Evolutionary conservation across 2,329 filamentous ascomycete genomes (phyloP).

Genomic region (Tolypocladium capitatum): DNA sequence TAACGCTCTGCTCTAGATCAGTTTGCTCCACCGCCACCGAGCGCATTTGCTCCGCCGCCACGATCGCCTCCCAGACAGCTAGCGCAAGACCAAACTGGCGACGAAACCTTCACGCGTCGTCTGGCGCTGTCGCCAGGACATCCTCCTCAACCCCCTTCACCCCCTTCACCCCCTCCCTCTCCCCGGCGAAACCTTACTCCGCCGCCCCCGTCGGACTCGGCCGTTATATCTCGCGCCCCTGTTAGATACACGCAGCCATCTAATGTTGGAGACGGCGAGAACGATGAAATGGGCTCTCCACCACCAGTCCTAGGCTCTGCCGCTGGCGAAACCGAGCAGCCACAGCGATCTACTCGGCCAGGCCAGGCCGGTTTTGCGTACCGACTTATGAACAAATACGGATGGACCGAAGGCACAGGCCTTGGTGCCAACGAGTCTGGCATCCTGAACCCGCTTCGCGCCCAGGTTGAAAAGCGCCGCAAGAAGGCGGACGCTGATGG

Average conservation of each 20-base stretch:
- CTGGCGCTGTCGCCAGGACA: conserved; percentile 39
- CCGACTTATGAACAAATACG: conserved; percentile 84
- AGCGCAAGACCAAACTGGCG: conserved; percentile 48
- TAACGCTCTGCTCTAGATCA: neutral
- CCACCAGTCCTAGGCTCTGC: conserved; percentile 35
- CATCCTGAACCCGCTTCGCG: conserved; percentile 71
- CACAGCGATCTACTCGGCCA: conserved; percentile 48
- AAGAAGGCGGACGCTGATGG: conserved; percentile 68
- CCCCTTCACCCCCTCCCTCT: conserved; percentile 8
- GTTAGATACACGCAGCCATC: conserved; percentile 48
- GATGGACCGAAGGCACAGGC: conserved; percentile 79
- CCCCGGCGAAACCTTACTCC: conserved; percentile 15
- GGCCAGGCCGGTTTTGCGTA: conserved; percentile 77
- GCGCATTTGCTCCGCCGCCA: conserved; percentile 44
- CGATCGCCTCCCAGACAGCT: conserved; percentile 30
- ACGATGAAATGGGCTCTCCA: conserved; percentile 27
- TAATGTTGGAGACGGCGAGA: conserved; percentile 17
- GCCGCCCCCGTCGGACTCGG: conserved; percentile 27
- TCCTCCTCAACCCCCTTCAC: conserved; percentile 18
- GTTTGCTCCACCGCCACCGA: conserved; percentile 25
- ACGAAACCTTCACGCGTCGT: conserved; percentile 56
- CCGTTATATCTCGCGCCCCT: conserved; percentile 64
- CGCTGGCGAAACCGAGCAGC: conserved; percentile 23
- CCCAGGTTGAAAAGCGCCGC: conserved; percentile 76
- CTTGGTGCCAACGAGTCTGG: conserved; percentile 72